A percentile compares a stretch with the other conserved stretches of the same genome.
Evolutionary conservation across 176 grass and related monocot genomes (phyloP).

Genomic region (Elaeis guineensis): DNA sequence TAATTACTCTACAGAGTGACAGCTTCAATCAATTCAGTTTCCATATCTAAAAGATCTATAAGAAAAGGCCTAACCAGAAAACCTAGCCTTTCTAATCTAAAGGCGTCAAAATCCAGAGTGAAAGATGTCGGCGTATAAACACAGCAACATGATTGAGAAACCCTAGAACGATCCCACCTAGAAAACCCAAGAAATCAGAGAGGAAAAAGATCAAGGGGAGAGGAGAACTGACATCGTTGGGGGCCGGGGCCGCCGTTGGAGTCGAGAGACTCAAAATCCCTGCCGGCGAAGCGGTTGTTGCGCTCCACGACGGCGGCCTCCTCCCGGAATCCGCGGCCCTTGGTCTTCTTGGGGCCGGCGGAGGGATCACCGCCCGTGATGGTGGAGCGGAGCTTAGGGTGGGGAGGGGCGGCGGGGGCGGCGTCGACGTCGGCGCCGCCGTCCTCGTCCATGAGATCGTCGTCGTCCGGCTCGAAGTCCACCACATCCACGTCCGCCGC

Average conservation of each 20-base stretch:
- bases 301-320: slow-evolving; percentile 34
- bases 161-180: neutral
- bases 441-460: slow-evolving; percentile 96
- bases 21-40: too few species aligned
- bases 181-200: too few species aligned
- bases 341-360: slow-evolving; percentile 45
- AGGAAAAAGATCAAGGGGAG: neutral
- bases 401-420: slow-evolving; percentile 12
- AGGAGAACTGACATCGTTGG: slow-evolving; percentile 49
- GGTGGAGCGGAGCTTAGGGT: slow-evolving; percentile 60
- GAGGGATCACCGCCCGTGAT: slow-evolving; percentile 42
- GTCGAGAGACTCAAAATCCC: slow-evolving; percentile 44
- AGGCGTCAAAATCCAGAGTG: too few species aligned
- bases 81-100: too few species aligned
- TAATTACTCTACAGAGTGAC: too few species aligned
- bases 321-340: slow-evolving; percentile 82
- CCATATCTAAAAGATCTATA: too few species aligned
- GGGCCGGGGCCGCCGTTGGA: slow-evolving; percentile 59
- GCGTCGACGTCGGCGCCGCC: slow-evolving; percentile 27
- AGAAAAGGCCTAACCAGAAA: too few species aligned
- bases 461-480: slow-evolving; percentile 82
- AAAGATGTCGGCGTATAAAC: too few species aligned
- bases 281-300: slow-evolving; percentile 32
- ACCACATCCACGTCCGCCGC: slow-evolving; percentile 64
- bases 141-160: neutral